Conservation (phyloP, 352 stramenopile species). For the Bremia lactucae region DNA sequence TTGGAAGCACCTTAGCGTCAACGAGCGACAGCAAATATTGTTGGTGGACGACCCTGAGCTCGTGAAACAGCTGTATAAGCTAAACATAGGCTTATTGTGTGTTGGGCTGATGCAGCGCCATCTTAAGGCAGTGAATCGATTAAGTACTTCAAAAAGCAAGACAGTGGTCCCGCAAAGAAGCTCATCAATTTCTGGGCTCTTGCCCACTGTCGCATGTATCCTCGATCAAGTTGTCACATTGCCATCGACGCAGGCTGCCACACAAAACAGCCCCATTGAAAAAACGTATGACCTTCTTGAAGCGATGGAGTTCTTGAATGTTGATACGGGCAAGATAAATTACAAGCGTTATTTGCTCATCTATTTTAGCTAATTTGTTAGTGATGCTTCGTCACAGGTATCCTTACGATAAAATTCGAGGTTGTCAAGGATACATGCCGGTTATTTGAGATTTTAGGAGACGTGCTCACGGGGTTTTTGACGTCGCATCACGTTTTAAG, state of each 20-base stretch:
- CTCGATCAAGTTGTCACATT: background rate
- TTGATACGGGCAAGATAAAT: constrained; percentile 41
- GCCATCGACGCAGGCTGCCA: constrained; percentile 4
- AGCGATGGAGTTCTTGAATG: constrained; percentile 86
- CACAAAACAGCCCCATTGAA: constrained; percentile 27
- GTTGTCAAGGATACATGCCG: constrained; percentile 52
- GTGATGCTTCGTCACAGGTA: constrained; percentile 21
- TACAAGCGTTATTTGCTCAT: background rate
- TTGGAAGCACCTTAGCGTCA: constrained; percentile 53
- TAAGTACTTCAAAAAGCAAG: constrained; percentile 5
- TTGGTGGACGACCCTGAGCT: constrained; percentile 74
- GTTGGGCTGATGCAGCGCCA: constrained; percentile 78
- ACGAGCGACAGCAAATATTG: constrained; percentile 62
- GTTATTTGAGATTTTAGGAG: constrained; percentile 53
- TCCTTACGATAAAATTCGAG: constrained; percentile 80
- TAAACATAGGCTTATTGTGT: constrained; percentile 77
- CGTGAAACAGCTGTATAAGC: constrained; percentile 81
- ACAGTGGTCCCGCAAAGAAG: background rate
- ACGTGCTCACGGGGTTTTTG: constrained; percentile 58
- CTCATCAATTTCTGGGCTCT: background rate
- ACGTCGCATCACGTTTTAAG: constrained; percentile 49
- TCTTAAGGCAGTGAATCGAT: constrained; percentile 38
- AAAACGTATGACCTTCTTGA: constrained; percentile 79
- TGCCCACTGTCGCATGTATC: background rate
- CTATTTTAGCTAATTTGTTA: background rate